Evolutionary conservation across 768 basidiomycete species (phyloP).

Genomic region (Lactarius sp.): DNA sequence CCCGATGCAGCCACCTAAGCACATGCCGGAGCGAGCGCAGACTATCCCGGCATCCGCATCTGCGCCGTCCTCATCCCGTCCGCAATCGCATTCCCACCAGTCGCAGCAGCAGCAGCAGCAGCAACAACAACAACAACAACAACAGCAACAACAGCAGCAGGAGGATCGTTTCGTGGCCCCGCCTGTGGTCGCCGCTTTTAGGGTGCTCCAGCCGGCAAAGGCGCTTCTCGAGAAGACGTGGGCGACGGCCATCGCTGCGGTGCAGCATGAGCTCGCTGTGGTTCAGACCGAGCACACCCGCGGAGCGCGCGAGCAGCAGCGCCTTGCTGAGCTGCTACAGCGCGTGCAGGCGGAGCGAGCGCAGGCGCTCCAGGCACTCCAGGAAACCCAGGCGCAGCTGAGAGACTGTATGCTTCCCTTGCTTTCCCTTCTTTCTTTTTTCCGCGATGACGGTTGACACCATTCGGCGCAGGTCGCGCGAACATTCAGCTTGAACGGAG

Average conservation of each 20-base stretch:
- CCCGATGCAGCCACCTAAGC: background rate
- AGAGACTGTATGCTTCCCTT: slow-evolving; percentile 1
- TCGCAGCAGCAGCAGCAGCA: background rate
- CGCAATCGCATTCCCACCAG: background rate
- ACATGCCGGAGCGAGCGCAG: background rate
- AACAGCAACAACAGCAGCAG: background rate
- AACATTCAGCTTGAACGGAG: background rate
- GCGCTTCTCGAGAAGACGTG: slow-evolving; percentile 22
- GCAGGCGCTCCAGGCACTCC: slow-evolving; percentile 4
- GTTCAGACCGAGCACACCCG: slow-evolving; percentile 1
- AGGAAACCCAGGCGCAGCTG: background rate
- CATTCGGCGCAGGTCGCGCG: background rate
- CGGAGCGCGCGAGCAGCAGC: background rate
- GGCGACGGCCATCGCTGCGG: slow-evolving; percentile 10
- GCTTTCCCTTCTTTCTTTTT: background rate
- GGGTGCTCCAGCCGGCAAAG: slow-evolving; percentile 21
- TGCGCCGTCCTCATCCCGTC: background rate
- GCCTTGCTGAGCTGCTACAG: background rate
- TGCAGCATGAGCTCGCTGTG: slow-evolving; percentile 11
- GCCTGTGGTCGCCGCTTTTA: slow-evolving; percentile 11
- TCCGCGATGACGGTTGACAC: background rate
- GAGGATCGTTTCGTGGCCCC: background rate
- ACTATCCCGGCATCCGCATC: background rate
- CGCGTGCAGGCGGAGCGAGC: slow-evolving; percentile 9
- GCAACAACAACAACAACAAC: background rate